Evolutionary conservation across 495 filamentous ascomycete species (phyloP).

Genomic region (Amniculicola lignicola): DNA sequence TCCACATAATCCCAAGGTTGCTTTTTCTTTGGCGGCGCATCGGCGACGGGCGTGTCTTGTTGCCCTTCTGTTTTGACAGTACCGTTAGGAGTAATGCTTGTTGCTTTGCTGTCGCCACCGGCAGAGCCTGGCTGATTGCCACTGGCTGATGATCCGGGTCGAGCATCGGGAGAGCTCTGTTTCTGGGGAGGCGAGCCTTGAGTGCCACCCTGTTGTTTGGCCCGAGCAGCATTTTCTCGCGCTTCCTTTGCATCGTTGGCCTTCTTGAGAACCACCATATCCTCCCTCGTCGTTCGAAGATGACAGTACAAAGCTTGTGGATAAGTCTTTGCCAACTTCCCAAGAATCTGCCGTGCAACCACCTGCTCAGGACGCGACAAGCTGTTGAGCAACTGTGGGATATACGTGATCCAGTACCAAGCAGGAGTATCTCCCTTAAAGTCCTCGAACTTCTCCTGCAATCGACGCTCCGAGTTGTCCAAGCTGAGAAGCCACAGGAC

Average conservation of each 20-base stretch:
- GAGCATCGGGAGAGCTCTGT: constrained; percentile 41
- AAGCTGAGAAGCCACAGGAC: constrained; percentile 95
- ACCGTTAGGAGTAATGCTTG: constrained; percentile 35
- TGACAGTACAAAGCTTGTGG: constrained; percentile 94
- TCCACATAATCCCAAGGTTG: constrained; percentile 93
- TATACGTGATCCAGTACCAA: constrained; percentile 99
- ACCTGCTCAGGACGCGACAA: constrained; percentile 84
- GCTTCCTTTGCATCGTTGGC: constrained; percentile 76
- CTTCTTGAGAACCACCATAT: constrained; percentile 89
- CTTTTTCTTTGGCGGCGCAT: constrained; percentile 44
- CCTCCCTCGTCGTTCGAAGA: constrained; percentile 88
- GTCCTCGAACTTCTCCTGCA: constrained; percentile 79
- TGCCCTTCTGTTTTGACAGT: constrained; percentile 28
- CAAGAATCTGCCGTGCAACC: constrained; percentile 75
- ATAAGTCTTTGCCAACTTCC: constrained; percentile 91
- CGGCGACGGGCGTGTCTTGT: constrained; percentile 19
- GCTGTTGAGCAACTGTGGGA: constrained; percentile 89
- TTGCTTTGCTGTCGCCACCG: constrained; percentile 47
- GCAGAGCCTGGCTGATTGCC: constrained; percentile 48
- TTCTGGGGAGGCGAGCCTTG: constrained; percentile 52
- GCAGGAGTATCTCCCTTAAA: constrained; percentile 94
- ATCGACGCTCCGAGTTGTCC: constrained; percentile 77
- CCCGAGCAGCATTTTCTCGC: constrained; percentile 49
- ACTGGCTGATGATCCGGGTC: constrained; percentile 42
- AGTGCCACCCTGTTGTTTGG: constrained; percentile 45